Evolutionary conservation across 306 rosid genomes (phyloP), one percentile per base, ranked within the genome.

Genomic region (Aeschynomene evenia): DNA sequence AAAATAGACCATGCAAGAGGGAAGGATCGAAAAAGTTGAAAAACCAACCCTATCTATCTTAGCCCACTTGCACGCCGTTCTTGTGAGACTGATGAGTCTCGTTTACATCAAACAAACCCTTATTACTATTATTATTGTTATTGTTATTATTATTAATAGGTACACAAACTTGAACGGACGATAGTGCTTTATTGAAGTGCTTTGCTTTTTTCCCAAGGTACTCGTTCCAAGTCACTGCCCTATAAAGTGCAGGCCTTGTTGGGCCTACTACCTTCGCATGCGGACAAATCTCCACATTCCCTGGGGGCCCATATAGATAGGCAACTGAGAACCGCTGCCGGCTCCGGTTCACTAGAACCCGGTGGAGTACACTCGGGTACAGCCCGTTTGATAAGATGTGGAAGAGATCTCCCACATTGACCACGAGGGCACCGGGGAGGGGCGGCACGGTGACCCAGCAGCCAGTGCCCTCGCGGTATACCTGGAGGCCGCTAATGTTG

Each of bases 381-480:
- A 71, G 4, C 64, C 97, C 99, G 51, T 94, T 94, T 0, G 99
- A 84, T 29, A 91, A 15, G 5, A 94, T 94, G 63, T 94, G 99
- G 8, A 89, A 77, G 0, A 91, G 83, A 33, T 94, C 99, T 0
- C 99, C 97, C 0, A 89, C 77, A 48, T 91, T 89, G 10, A 94
- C 56, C 9, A 89, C 91, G 0, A 94, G 79, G 0, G 76, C 87
- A 0, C 84, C 84, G 0, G 46, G 37, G 1, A 85, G 1, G 0
- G 97, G 97, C 0, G 81, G 81, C 22, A 94, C 97, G 0, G 81
- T 91, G 68, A 91, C 84, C 99, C 99, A 94, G 10, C 99, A 94
- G 10, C 87, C 83, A 0, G 2, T 15, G 3, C 86, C 89, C n/a
- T 91, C 94, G 1, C 56, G 66, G 0, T 61, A 79, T 6, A 94